Evolutionary conservation across 1,284 basidiomycete species (phyloP).

Genomic region (Tranzscheliella williamsii): DNA sequence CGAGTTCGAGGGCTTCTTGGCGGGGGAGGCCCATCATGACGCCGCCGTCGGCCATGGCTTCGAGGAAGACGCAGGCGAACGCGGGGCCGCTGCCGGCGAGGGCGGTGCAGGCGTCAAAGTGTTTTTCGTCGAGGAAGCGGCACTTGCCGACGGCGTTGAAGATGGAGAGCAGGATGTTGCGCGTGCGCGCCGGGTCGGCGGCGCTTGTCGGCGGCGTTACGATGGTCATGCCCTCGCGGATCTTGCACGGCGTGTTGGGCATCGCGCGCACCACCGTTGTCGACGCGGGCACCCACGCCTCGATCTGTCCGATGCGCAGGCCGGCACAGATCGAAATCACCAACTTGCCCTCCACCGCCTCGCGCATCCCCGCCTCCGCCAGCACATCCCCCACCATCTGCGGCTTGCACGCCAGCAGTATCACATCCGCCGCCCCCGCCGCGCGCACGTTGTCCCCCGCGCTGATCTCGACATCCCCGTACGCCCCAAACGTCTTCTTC

Average conservation of each 20-base stretch:
- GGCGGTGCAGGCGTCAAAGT: conserved; percentile 98
- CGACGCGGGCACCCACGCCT: conserved; percentile 72
- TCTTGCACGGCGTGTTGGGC: conserved; percentile 96
- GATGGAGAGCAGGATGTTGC: conserved; percentile 48
- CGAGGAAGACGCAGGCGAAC: conserved; percentile 93
- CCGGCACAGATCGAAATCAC: conserved; percentile 96
- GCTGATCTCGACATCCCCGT: conserved; percentile 69
- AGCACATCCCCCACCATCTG: conserved; percentile 81
- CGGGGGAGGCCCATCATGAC: conserved; percentile 99
- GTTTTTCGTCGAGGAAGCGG: conserved; percentile 58
- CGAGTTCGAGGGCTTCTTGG: conserved; percentile 88
- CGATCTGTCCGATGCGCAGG: conserved; percentile 82
- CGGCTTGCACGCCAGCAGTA: conserved; percentile 75
- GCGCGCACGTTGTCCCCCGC: conserved; percentile 73
- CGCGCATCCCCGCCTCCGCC: conserved; percentile 75
- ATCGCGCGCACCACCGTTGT: conserved; percentile 91
- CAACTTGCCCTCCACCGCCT: conserved; percentile 85
- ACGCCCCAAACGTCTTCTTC: conserved; percentile 66
- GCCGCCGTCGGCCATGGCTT: conserved; percentile 98
- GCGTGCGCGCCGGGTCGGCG: too few relatives aligned
- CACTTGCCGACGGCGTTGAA: conserved; percentile 56
- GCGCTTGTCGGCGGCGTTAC: conserved; percentile 44
- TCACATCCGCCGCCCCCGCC: conserved; percentile 76
- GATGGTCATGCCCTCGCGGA: conserved; percentile 60
- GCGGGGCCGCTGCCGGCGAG: conserved; percentile 94